Conservation (phyloP, 345 rosid species). For the Rubroshorea leprosula region DNA sequence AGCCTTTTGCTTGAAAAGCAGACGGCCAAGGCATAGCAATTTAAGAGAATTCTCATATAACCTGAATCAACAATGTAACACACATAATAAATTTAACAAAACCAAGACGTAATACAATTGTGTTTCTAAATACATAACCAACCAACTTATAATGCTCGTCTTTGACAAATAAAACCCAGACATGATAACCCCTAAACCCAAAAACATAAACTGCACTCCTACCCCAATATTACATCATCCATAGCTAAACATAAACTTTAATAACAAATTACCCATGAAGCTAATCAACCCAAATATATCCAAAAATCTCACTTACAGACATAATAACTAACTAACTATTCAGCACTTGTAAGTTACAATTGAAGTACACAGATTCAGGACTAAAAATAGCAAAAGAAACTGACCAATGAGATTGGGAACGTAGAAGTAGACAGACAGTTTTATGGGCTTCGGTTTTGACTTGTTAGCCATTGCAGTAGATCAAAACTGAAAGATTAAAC, state of each 20-base stretch:
- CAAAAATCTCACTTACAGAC: background rate
- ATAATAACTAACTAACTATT: too few relatives aligned
- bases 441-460: conserved; percentile 44
- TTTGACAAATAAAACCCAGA: too few relatives aligned
- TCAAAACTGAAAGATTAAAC: too few relatives aligned
- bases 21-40: conserved; percentile 67
- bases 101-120: background rate
- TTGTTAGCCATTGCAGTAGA: conserved; percentile 71
- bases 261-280: too few relatives aligned
- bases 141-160: background rate
- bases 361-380: background rate
- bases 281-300: too few relatives aligned
- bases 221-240: background rate
- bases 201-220: background rate
- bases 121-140: background rate
- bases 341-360: background rate
- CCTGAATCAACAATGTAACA: conserved; percentile 33
- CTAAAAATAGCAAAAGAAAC: conserved; percentile 17
- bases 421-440: conserved; percentile 66
- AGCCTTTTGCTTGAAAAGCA: conserved; percentile 78
- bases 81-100: conserved; percentile 11
- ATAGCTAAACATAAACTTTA: too few relatives aligned
- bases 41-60: conserved; percentile 69
- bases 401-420: conserved; percentile 84
- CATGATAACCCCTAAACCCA: too few relatives aligned